phyloP scores from a whole-genome alignment of 805 yeast genomes.

The Yarrowia divulgata region DNA sequence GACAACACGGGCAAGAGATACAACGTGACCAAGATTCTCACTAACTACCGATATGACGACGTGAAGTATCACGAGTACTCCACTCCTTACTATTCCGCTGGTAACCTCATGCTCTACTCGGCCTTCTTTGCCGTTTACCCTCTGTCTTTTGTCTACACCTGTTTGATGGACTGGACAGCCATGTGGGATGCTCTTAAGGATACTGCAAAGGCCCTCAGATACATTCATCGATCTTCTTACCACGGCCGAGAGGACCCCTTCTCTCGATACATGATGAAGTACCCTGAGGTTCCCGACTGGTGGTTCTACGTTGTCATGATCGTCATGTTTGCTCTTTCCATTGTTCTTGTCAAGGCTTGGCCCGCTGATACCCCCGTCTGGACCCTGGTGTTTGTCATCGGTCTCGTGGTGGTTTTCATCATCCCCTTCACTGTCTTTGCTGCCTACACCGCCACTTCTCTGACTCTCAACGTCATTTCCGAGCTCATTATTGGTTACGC shows the following conservation, averaged over 20 bases:
- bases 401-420: conserved; percentile 63
- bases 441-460: conserved; percentile 63
- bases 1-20: conserved; percentile 61
- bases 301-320: conserved; percentile 60
- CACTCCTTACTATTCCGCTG: conserved; percentile 72
- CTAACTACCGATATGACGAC: conserved; percentile 52
- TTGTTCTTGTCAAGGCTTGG: conserved; percentile 54
- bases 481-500: conserved; percentile 72
- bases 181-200: conserved; percentile 44
- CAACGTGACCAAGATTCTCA: conserved; percentile 57
- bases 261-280: conserved; percentile 57
- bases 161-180: conserved; percentile 41
- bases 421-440: conserved; percentile 69
- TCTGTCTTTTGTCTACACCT: conserved; percentile 57
- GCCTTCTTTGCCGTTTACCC: conserved; percentile 65
- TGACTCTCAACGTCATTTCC: conserved; percentile 67
- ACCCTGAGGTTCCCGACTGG: conserved; percentile 63
- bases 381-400: conserved; percentile 66
- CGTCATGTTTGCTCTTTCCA: conserved; percentile 56
- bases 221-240: conserved; percentile 29
- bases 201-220: conserved; percentile 16
- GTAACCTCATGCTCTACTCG: conserved; percentile 55
- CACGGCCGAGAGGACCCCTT: conserved; percentile 54
- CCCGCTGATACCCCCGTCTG: conserved; percentile 62
- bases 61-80: conserved; percentile 64